Evolutionary conservation across 306 rosid species (phyloP), one percentile per base, ranked within the genome.

Genomic region (Prinsepia uniflora): DNA sequence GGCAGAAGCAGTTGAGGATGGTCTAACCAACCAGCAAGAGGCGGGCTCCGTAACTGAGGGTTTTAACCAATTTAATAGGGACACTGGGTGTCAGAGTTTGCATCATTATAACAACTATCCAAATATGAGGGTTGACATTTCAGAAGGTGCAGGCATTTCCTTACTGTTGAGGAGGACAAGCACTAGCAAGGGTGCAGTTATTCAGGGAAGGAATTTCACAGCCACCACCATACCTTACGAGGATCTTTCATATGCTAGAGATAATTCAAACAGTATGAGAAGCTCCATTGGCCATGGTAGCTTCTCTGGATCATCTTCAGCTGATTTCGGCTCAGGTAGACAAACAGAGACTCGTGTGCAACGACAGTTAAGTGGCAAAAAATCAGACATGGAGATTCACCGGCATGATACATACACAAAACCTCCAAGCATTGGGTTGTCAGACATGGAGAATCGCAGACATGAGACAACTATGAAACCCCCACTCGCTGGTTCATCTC

Each of bases 71-170:
- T 74, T 55, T 65, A 69, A 48, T 62, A 55, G 68, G 69, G 80
- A 81, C 14, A 49, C 74, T 41, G 89, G 82, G 50, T 76, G 48
- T 81, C 87, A 71, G 78, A 81, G 72, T 77, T 82, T 67, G 74
- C 66, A 57, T 81, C 84, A 42, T 60, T 78, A 14, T 65, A 83
- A 68, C 4, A 86, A 77, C 67, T 75, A 14, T 77, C 74, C 85
- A 44, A 84, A 77, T 71, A 67, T 74, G 78, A 83, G 71, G 76
- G 83, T 46, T 63, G 84, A 82, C 76, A 45, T 81, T 72, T 73
- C 83, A 40, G 96, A 88, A 80, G 90, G 96, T 66, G 76, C 88
- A 2, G 98, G 98, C 67, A 92, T 92, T 78, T 92, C 98, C 67
- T 82, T 89, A 77, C 80, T 92, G 76, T 81, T 92, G 78, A 88